A percentile compares a stretch with the other conserved stretches of the same genome.
Conservation (phyloP, 768 basidiomycete species). For the Russula vinacea region DNA sequence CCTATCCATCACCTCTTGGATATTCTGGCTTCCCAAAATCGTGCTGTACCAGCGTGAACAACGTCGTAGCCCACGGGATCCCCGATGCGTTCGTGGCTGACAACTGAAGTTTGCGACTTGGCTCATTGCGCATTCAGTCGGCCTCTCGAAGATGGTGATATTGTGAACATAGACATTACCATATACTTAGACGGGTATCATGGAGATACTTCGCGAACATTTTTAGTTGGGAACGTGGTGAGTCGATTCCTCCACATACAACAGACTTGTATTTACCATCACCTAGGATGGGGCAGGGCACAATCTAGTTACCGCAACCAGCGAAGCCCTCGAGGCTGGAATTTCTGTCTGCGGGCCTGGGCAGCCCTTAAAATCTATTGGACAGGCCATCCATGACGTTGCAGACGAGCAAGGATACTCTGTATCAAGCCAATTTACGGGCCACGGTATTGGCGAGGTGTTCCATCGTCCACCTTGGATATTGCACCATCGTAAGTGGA, state of each 20-base stretch:
- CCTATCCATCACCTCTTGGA: conserved; percentile 83
- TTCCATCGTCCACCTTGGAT: conserved; percentile 88
- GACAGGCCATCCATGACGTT: conserved; percentile 59
- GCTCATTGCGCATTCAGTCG: conserved; percentile 50
- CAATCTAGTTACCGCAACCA: conserved; percentile 61
- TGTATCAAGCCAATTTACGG: conserved; percentile 69
- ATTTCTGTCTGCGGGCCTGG: conserved; percentile 77
- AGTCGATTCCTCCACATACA: conserved; percentile 29
- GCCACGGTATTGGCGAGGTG: conserved; percentile 80
- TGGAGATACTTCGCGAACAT: conserved; percentile 85
- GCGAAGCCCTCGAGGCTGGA: conserved; percentile 62
- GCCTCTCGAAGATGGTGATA: conserved; percentile 75
- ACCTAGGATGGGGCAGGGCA: conserved; percentile 64
- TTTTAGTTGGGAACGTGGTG: conserved; percentile 77
- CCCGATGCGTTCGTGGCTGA: conserved; percentile 71
- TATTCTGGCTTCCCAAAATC: conserved; percentile 76
- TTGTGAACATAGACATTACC: conserved; percentile 87
- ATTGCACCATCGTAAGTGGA: conserved; percentile 61
- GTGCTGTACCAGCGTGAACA: conserved; percentile 87
- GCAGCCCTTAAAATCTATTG: conserved; percentile 64
- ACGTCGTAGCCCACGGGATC: conserved; percentile 83
- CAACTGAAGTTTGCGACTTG: not conserved
- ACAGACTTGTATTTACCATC: conserved; percentile 6
- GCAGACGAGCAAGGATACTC: conserved; percentile 48
- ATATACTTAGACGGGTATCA: conserved; percentile 82